These are phyloP conservation scores for Blastobotrys apis DNA, from an alignment of 1,139 yeast genomes.

Conservation along the genomic window DNA sequence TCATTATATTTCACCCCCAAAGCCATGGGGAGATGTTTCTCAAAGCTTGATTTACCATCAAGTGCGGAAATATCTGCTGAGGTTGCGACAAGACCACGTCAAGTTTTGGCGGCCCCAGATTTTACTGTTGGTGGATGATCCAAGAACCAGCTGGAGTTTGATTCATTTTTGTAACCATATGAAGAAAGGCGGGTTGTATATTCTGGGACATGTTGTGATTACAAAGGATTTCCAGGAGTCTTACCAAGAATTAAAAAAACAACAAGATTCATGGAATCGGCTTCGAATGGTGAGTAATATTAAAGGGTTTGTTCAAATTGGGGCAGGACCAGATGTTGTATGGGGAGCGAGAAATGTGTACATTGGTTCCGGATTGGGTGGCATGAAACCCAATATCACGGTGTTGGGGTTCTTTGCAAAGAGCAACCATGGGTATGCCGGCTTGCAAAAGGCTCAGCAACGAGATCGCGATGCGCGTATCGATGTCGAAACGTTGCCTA, in stretches of 20 bases:
- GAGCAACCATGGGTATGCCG: conserved; percentile 18
- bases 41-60: conserved; percentile 92
- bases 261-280: conserved; percentile 76
- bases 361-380: conserved; percentile 91
- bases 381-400: conserved; percentile 94
- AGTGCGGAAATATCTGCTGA: conserved; percentile 79
- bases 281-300: conserved; percentile 71
- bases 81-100: conserved; percentile 84
- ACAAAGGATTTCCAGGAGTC: conserved; percentile 52
- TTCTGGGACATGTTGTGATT: conserved; percentile 83
- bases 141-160: conserved; percentile 84
- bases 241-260: conserved; percentile 63
- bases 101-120: conserved; percentile 98
- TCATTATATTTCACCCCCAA: conserved; percentile 89
- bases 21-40: conserved; percentile 96
- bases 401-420: conserved; percentile 83
- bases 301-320: conserved; percentile 91
- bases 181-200: conserved; percentile 90
- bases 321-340: conserved; percentile 77
- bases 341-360: conserved; percentile 97
- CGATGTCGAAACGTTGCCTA: conserved; percentile 50
- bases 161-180: conserved; percentile 92
- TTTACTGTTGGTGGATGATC: conserved; percentile 79
- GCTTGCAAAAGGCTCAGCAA: conserved; percentile 13
- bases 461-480: too few species aligned